A percentile compares a stretch with the other conserved stretches of the same genome.
These are phyloP conservation scores for Chloris gayana DNA, from an alignment of 176 grass and related monocot species.

Conservation along the genomic window DNA sequence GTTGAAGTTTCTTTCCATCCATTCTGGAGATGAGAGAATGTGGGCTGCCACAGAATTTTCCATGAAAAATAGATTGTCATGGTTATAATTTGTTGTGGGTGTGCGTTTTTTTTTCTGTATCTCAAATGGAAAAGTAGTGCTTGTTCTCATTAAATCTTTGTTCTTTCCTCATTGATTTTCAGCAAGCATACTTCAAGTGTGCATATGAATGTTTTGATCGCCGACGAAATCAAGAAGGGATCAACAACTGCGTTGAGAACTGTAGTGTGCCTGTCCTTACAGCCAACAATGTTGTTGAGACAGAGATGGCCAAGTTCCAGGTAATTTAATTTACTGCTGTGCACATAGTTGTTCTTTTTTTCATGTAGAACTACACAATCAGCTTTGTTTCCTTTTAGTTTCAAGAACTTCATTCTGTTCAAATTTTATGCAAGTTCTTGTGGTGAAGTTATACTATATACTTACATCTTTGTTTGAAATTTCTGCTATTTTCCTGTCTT, in stretches of 20 bases:
- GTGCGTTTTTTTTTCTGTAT: too few relatives aligned
- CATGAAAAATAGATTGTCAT: neutral
- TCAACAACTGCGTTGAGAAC: conserved; percentile 84
- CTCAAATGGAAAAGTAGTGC: neutral
- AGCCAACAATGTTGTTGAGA: conserved; percentile 80
- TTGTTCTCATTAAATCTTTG: conserved; percentile 11
- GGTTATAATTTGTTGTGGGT: neutral
- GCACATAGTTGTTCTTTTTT: neutral
- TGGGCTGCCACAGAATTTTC: neutral
- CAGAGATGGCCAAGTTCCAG: conserved; percentile 97
- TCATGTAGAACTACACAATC: neutral
- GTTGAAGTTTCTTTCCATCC: neutral
- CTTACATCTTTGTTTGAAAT: neutral
- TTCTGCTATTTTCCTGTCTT: neutral
- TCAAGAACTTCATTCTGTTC: neutral
- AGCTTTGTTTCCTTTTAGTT: neutral
- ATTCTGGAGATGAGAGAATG: neutral
- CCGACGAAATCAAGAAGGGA: conserved; percentile 65
- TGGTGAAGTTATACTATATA: neutral
- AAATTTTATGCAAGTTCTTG: neutral
- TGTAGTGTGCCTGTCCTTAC: conserved; percentile 78
- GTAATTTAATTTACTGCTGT: conserved; percentile 39
- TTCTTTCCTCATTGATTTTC: conserved; percentile 41
- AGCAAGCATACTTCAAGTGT: conserved; percentile 98
- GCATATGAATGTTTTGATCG: conserved; percentile 95